Percentiles rank a stretch among this genome's conserved stretches.
Evolutionary conservation across 768 basidiomycete species (phyloP).

Genomic region (Tricholoma bakamatsutake): DNA sequence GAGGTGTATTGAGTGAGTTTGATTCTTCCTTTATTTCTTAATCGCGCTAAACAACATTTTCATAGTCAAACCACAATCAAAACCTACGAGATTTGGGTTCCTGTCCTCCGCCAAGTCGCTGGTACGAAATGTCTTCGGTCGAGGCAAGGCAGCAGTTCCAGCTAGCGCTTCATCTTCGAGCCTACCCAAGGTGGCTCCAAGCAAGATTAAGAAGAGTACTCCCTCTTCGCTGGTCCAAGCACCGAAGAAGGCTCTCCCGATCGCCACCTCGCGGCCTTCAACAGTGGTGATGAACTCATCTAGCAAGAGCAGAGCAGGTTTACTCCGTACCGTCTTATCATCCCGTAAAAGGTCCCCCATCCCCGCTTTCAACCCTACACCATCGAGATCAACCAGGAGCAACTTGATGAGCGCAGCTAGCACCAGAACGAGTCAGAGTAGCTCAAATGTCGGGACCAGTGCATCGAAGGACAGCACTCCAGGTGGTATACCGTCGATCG

Average conservation of each 20-base stretch:
- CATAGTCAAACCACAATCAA: slow-evolving; percentile 35
- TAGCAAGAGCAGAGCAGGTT: slow-evolving; percentile 11
- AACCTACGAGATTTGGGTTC: slow-evolving; percentile 63
- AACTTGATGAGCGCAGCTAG: not conserved
- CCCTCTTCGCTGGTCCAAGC: slow-evolving; percentile 8
- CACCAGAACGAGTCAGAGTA: slow-evolving; percentile 7
- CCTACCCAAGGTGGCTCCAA: slow-evolving; percentile 5
- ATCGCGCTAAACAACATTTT: slow-evolving; percentile 4
- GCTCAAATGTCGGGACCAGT: slow-evolving; percentile 12
- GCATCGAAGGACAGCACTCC: slow-evolving; percentile 15
- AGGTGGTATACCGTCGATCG: slow-evolving; percentile 38
- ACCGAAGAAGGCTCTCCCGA: slow-evolving; percentile 9
- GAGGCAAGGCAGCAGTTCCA: slow-evolving; percentile 34
- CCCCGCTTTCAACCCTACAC: slow-evolving; percentile 12
- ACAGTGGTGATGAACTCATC: slow-evolving; percentile 13
- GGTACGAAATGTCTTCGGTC: slow-evolving; percentile 70
- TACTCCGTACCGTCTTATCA: slow-evolving; percentile 13
- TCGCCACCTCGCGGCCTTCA: slow-evolving; percentile 16
- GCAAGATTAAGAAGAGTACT: slow-evolving; percentile 4
- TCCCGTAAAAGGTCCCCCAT: slow-evolving; percentile 17
- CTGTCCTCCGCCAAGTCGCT: slow-evolving; percentile 65
- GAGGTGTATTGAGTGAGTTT: slow-evolving; percentile 35
- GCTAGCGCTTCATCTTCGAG: slow-evolving; percentile 17
- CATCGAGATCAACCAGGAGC: slow-evolving; percentile 8
- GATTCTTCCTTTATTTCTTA: not conserved